These are phyloP conservation scores for Fraxinus xanthoxyloides DNA, from an alignment of 305 asterid species.

Conservation along the genomic window DNA sequence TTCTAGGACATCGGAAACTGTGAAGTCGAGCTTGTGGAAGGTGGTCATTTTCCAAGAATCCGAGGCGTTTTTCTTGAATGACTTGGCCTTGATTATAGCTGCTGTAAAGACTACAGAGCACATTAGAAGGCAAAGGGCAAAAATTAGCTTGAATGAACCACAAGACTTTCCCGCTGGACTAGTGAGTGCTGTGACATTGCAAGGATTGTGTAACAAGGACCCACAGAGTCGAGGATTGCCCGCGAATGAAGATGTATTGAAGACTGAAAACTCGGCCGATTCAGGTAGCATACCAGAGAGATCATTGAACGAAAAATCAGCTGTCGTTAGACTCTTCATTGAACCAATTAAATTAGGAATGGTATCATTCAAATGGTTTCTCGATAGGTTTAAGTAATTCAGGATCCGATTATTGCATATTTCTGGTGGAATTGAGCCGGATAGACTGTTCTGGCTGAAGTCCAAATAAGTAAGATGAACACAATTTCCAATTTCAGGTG, in stretches of 20 bases:
- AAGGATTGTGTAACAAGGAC: constrained; percentile 55
- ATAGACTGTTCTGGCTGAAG: constrained; percentile 69
- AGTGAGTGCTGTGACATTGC: constrained; percentile 36
- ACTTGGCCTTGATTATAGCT: constrained; percentile 72
- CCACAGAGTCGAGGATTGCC: constrained; percentile 92
- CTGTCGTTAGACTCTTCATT: constrained; percentile 87
- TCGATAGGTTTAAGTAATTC: constrained; percentile 78
- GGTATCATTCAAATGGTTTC: constrained; percentile 63
- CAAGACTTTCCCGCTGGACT: constrained; percentile 36
- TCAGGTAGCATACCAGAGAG: constrained; percentile 84
- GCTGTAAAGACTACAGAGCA: constrained; percentile 73
- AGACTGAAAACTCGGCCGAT: constrained; percentile 73
- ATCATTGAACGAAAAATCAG: constrained; percentile 89
- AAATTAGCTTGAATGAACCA: constrained; percentile 62
- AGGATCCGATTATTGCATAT: constrained; percentile 63
- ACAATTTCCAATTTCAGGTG: constrained; percentile 65
- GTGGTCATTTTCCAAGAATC: constrained; percentile 82
- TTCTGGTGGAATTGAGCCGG: constrained; percentile 66
- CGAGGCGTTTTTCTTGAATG: constrained; percentile 57
- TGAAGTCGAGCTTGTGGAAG: constrained; percentile 75
- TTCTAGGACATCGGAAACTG: constrained; percentile 67
- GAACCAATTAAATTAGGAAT: constrained; percentile 65
- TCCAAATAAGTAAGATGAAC: constrained; percentile 75
- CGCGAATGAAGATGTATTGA: constrained; percentile 69
- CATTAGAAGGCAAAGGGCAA: constrained; percentile 73